Evolutionary conservation across 2,329 filamentous ascomycete genomes (phyloP).

Genomic region (Sporothrix inflata): DNA sequence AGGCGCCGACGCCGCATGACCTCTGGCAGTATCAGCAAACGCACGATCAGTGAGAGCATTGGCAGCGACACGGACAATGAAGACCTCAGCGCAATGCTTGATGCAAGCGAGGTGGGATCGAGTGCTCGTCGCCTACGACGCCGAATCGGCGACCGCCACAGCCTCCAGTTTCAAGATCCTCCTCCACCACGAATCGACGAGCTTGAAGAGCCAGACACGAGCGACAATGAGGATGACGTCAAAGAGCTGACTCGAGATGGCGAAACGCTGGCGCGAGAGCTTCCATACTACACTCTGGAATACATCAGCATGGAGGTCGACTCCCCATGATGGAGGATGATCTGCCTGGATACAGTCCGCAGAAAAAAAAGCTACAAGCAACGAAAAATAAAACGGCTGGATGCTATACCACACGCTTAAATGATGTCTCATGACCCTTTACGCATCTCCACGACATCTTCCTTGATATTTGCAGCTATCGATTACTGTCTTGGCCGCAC

Average conservation of each 20-base stretch:
- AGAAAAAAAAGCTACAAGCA: not conserved
- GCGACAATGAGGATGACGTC: conserved; percentile 42
- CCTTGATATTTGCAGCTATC: not conserved
- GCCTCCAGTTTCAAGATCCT: conserved; percentile 55
- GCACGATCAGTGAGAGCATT: conserved; percentile 55
- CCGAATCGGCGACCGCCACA: conserved; percentile 50
- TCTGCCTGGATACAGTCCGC: not conserved
- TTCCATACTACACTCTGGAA: conserved; percentile 55
- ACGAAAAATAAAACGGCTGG: not conserved
- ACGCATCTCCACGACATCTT: not conserved
- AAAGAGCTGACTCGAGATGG: conserved; percentile 41
- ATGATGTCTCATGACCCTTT: not conserved
- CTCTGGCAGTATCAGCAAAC: conserved; percentile 58
- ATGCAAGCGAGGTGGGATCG: conserved; percentile 49
- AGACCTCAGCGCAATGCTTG: conserved; percentile 45
- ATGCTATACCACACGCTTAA: not conserved
- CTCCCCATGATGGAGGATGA: conserved; percentile 37
- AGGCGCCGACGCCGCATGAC: conserved; percentile 52
- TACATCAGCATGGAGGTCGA: conserved; percentile 58
- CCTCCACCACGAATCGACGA: conserved; percentile 57
- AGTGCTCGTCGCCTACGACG: conserved; percentile 54
- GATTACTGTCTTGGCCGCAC: not conserved
- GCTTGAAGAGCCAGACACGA: conserved; percentile 56
- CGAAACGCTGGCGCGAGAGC: conserved; percentile 51
- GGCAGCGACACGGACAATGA: conserved; percentile 55